Base-by-base conservation (phyloP, 2,329 filamentous ascomycete species). In the Fusarium illudens region DNA sequence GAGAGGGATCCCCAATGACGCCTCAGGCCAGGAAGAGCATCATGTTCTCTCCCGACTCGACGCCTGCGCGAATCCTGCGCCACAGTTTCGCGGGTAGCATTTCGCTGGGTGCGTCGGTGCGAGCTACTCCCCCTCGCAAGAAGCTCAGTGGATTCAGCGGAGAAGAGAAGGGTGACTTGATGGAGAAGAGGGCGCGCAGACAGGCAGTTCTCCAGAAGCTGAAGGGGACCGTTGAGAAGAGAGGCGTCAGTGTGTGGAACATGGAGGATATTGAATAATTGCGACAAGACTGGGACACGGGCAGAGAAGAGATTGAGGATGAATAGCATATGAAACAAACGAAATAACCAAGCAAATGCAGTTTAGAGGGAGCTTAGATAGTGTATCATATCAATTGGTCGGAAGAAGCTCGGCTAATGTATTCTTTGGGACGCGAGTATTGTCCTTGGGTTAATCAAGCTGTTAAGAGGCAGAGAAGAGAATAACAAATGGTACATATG, bases 61-160 rank as follows among this genome's bases (percentile, higher is more conserved):
- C 74, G 63, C 81, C 77, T 37, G 76, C 81, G 3, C 78, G 82
- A 30, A 77, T 73, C 42, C 75, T 84, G 55, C 81, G 83, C 4
- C 78, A 80, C 15, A 81, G 78, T 60, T 63, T 80, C 5, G 75
- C 76, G 5, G 75, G 75, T 2, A 77, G 74, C 36, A 78, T 83
- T 25, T 82, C 80, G 12, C 81, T 85, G 13, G 75, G 82, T 3
- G 76, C 76, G 19, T 77, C 79, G 71, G 77, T 62, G 17, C 75
- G 75, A 64, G 73, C 75, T 11, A 84, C 84, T 19, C 81, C 86
- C 25, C 84, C 86, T 3, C 80, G 87, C 42, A 89, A 87, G 80
- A 90, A 89, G 81, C 71, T 90, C 59, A 88, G 83, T 63, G 87
- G 87, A 17, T 90, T 87, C 69, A 87, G 83, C 60, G 79, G 81